phyloP scores from a whole-genome alignment of 441 rosid species.

The Isatis lusitanica region DNA sequence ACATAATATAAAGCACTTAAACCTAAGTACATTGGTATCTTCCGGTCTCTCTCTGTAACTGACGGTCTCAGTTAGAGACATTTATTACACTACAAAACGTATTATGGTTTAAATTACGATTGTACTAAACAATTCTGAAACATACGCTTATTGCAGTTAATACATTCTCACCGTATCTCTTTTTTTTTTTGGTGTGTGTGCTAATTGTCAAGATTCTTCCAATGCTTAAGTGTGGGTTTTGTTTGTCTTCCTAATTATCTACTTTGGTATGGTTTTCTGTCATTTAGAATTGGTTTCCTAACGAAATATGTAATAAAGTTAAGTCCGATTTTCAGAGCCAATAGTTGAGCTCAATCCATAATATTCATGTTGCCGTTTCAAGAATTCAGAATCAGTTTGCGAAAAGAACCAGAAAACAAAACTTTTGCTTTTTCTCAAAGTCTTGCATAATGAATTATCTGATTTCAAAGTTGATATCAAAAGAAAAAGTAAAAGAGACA shows the following conservation, averaged over 20 bases:
- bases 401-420: too few species aligned
- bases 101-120: neutral
- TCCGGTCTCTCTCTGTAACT: constrained; percentile 22
- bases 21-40: constrained; percentile 2
- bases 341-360: too few species aligned
- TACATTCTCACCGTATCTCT: neutral
- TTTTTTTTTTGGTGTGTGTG: neutral
- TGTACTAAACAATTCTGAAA: neutral
- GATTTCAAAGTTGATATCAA: neutral
- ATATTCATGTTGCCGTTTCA: neutral
- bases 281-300: too few species aligned
- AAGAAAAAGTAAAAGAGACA: too few species aligned
- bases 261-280: neutral
- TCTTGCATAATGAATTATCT: neutral
- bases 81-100: constrained; percentile 12
- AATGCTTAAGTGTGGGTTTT: neutral
- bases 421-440: too few species aligned
- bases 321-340: too few species aligned
- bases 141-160: neutral
- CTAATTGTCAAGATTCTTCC: neutral
- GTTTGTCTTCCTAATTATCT: neutral
- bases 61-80: constrained; percentile 3
- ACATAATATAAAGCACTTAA: neutral
- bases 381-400: neutral
- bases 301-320: too few species aligned